Percentiles rank a stretch among this genome's conserved stretches.
phyloP scores from a whole-genome alignment of 441 rosid species.

The Dalechampia spathulata region DNA sequence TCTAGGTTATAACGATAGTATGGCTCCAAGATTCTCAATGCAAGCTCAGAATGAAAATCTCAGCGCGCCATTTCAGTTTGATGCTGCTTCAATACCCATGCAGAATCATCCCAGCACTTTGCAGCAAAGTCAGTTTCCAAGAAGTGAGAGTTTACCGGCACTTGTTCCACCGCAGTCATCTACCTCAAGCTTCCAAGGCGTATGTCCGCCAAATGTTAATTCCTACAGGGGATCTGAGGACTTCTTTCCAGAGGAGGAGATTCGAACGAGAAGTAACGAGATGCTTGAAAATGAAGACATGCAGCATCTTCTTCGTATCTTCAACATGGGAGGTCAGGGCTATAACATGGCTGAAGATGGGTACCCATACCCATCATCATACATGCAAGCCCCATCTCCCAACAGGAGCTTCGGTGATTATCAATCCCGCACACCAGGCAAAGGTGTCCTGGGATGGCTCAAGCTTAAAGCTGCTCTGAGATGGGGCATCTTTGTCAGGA shows the following conservation, averaged over 20 bases:
- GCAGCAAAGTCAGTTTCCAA: conserved; percentile 35
- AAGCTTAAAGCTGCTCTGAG: conserved; percentile 95
- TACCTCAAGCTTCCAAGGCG: conserved; percentile 33
- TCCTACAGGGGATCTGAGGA: conserved; percentile 47
- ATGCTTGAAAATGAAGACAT: conserved; percentile 88
- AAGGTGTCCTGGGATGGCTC: conserved; percentile 92
- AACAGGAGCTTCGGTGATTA: conserved; percentile 43
- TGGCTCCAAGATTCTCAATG: conserved; percentile 33
- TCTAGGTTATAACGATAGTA: conserved; percentile 50
- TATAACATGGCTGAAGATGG: conserved; percentile 46
- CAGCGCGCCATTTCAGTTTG: conserved; percentile 39
- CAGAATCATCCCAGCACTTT: conserved; percentile 36
- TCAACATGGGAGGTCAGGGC: conserved; percentile 59
- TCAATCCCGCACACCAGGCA: conserved; percentile 61
- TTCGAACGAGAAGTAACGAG: conserved; percentile 73
- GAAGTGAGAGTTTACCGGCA: conserved; percentile 33
- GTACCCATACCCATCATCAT: conserved; percentile 44
- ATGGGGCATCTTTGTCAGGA: conserved; percentile 86
- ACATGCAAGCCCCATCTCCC: conserved; percentile 38
- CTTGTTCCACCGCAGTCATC: conserved; percentile 39
- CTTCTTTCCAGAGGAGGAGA: conserved; percentile 72
- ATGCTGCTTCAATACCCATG: conserved; percentile 30
- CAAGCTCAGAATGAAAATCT: conserved; percentile 46
- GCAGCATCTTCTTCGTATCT: conserved; percentile 70
- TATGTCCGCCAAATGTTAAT: conserved; percentile 30